phyloP scores from a whole-genome alignment of 2,329 filamentous ascomycete species.

The Colletotrichum magnum region DNA sequence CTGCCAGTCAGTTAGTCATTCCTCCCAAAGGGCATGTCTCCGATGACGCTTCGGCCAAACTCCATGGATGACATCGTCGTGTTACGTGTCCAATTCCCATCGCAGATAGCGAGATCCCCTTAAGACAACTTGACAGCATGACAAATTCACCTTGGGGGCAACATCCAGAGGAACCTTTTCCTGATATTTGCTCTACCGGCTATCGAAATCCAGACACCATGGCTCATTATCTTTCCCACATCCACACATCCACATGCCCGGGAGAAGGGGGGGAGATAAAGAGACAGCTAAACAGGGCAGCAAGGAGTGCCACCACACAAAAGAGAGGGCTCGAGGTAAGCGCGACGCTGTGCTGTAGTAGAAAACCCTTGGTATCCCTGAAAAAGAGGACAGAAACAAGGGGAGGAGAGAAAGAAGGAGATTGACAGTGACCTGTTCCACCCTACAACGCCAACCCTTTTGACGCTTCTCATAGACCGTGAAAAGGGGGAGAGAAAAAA shows the following conservation, averaged over 20 bases:
- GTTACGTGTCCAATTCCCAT: too few species aligned
- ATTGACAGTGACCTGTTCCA: background rate
- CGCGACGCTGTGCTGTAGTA: conserved; percentile 26
- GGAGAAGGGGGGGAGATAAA: background rate
- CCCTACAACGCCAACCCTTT: conserved; percentile 8
- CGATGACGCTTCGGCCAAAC: too few species aligned
- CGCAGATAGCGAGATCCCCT: too few species aligned
- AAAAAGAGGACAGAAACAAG: background rate
- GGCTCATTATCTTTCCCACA: background rate
- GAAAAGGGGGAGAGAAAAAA: background rate
- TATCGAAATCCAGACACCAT: conserved; percentile 14
- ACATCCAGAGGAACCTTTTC: background rate
- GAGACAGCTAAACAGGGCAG: background rate
- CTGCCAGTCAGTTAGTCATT: too few species aligned
- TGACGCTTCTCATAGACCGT: background rate
- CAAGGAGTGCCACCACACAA: background rate
- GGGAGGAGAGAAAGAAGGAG: background rate
- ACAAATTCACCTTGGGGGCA: background rate
- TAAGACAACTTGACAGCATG: too few species aligned
- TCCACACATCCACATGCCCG: background rate
- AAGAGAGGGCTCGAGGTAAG: conserved; percentile 14
- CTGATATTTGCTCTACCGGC: background rate
- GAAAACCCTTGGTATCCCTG: conserved; percentile 22
- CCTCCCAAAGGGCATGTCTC: too few species aligned
- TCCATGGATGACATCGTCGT: too few species aligned